Conservation (phyloP, 768 basidiomycete genomes). For the Pleurotus tuoliensis region DNA sequence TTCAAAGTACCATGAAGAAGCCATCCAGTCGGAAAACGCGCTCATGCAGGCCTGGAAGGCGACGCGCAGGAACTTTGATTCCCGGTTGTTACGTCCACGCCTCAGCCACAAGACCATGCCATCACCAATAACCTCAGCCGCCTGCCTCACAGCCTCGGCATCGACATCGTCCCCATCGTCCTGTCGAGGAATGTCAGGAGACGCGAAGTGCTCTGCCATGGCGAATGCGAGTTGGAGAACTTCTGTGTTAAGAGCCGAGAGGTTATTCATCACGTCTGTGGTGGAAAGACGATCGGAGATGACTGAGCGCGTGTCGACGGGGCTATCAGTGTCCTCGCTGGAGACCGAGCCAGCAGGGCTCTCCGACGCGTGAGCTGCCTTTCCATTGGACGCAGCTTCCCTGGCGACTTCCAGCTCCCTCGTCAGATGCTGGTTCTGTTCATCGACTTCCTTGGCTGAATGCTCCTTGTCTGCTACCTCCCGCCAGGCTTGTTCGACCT, state of each 20-base stretch:
- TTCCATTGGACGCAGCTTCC: neutral
- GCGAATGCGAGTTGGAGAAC: slow-evolving; percentile 47
- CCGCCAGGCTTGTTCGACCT: neutral
- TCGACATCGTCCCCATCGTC: slow-evolving; percentile 15
- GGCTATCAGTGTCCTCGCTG: neutral
- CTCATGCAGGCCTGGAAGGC: slow-evolving; percentile 42
- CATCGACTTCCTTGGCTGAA: neutral
- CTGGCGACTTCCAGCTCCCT: neutral
- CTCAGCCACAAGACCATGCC: slow-evolving; percentile 37
- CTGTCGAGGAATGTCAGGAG: slow-evolving; percentile 11
- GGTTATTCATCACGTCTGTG: slow-evolving; percentile 41
- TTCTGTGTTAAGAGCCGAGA: slow-evolving; percentile 45
- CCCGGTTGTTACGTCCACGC: slow-evolving; percentile 32
- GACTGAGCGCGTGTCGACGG: neutral
- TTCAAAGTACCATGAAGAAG: slow-evolving; percentile 48
- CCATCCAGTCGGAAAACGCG: slow-evolving; percentile 46
- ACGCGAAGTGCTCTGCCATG: slow-evolving; percentile 41
- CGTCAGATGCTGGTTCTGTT: neutral
- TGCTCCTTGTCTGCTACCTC: slow-evolving; percentile 1
- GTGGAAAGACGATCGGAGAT: neutral
- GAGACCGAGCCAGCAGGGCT: neutral
- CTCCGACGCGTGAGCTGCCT: neutral
- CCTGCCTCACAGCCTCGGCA: slow-evolving; percentile 22
- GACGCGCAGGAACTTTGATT: slow-evolving; percentile 38
- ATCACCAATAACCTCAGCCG: slow-evolving; percentile 24